Base-by-base conservation (phyloP, 768 basidiomycete genomes). In the Amanita muscaria region DNA sequence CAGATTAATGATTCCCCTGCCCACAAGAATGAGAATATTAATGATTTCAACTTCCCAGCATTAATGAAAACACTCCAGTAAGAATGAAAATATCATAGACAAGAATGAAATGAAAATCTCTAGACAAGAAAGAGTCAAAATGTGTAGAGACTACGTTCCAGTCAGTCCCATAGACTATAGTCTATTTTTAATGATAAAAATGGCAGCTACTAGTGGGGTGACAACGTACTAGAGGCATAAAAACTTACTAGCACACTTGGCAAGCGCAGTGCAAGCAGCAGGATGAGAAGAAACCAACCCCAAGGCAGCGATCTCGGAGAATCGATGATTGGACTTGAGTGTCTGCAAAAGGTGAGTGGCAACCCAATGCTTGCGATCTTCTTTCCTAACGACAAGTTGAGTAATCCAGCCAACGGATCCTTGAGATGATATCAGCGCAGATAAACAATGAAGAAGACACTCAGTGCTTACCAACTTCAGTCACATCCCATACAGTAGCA, bases 251-350 rank as follows among this genome's bases (percentile, higher is more conserved):
- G 39, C 27, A 27, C 57, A 56, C 25, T 64, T 66, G 11, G 59
- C 47, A 3, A 65, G 43, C 0, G 56, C 59, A 32, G 45, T 34
- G 5, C 58, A 55, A 0, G 64, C 55, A 3, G 60, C 59, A 2
- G 61, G 59, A 25, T 60, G 64, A 12, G 65, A 61, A 0, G 65
- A 64, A 3, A 49, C 62, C 4, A 65, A 40, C 3, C 63, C 63
- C 23, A 65, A 34, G 5, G 53, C 52, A 1, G 46, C 57, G 21
- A 64, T 48, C 30, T 49, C 33, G 3, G 40, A 18, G 45, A 63
- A 61, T 11, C 54, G 30, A 1, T 18, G 15, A 21, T 53, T 48
- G 1, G 11, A 2, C 39, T 55, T 55, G 40, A 65, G 42, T 0
- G 32, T 40, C 14, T 50, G 55, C 4, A 66, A 23, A 14, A 66